Evolutionary conservation across 768 basidiomycete species (phyloP), one percentile per base, ranked within the genome.

Genomic region (Collybia mongolica): DNA sequence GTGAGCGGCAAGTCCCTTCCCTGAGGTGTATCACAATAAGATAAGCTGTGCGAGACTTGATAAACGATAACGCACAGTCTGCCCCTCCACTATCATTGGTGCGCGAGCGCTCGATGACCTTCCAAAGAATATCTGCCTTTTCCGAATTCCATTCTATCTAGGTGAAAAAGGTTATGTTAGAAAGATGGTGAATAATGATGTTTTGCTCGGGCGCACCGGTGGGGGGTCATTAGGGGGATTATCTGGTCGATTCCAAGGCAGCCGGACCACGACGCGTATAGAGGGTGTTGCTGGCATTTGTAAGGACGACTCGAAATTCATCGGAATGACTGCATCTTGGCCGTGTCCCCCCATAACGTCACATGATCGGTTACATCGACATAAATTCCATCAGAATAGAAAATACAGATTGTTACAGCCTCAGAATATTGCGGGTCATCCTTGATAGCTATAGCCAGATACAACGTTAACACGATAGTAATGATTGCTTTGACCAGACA

Each of bases 131-230:
- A 54, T 86, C 85, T 39, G 92, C 91, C 65, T 93, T 93, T 51
- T 92, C 88, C 6, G 80, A 57, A 38, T 79, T 89, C 91, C 91
- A 93, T 72, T 88, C 85, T 65, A 93, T 85, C 90, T 93, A 60
- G 51, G 52, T 46, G 38, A 46, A 54, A 52, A 48, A 54, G 42
- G 50, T 57, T 2, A 14, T 32, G 14, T 32, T 32, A 32, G 32
- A 32, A 32, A 14, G 32, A 6, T 14, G 11, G 14, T 32, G 32
- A 32, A 12, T 12, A 14, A 32, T 3, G 7, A 14, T 32, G 14
- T 32, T n/a, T 14, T 11, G 7, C 32, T 32, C 32, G 43, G n/a
- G 76, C 82, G 63, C 65, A 90, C 90, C 64, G 73, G 74, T 39
- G 84, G 82, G 46, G 88, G 88, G 54, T 90, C 81, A n/a, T 70